Evolutionary conservation across 495 filamentous ascomycete genomes (phyloP).

Genomic region (Podospora bellae-mahoneyi): DNA sequence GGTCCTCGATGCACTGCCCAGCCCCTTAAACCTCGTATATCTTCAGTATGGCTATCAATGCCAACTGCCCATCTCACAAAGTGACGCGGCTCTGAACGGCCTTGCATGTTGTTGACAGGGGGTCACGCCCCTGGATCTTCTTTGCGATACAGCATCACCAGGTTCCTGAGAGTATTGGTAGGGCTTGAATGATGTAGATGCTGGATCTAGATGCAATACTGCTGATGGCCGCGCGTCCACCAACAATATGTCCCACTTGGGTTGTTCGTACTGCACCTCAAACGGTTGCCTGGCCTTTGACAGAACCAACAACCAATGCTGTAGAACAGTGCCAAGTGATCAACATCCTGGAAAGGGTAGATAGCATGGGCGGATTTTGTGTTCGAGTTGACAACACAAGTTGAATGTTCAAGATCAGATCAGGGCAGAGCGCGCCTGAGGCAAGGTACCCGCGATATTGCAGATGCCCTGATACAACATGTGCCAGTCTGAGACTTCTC

Average conservation of each 20-base stretch:
- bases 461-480: not conserved
- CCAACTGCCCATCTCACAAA: not conserved
- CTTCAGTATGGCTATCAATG: not conserved
- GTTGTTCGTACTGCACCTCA: not conserved
- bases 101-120: not conserved
- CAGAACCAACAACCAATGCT: not conserved
- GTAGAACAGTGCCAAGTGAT: not conserved
- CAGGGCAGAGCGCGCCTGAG: not conserved
- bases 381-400: not conserved
- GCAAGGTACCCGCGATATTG: not conserved
- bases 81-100: not conserved
- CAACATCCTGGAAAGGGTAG: not conserved
- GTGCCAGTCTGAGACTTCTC: too few species aligned
- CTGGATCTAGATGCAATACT: not conserved
- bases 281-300: slow-evolving; percentile 2
- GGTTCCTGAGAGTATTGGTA: not conserved
- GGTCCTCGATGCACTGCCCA: not conserved
- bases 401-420: not conserved
- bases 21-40: not conserved
- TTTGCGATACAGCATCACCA: not conserved
- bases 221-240: slow-evolving; percentile 7
- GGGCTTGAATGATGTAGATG: not conserved
- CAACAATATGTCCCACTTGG: not conserved
- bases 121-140: not conserved
- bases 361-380: not conserved